These are phyloP conservation scores for Fusarium stilboides DNA, from an alignment of 2,329 filamentous ascomycete genomes.

Conservation along the genomic window DNA sequence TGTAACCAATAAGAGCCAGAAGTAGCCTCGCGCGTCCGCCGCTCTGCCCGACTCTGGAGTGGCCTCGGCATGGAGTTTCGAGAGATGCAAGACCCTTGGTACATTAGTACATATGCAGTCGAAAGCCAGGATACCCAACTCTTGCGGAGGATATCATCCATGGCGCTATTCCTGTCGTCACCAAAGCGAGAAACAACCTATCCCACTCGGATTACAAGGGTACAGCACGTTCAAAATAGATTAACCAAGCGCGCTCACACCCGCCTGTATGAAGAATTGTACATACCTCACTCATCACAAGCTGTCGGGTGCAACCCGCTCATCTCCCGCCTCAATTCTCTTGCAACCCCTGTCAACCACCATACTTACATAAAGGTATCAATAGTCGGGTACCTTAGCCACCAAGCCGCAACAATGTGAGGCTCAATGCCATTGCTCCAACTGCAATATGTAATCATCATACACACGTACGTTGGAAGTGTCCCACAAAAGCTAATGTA, in stretches of 20 bases:
- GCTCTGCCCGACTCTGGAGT: conserved; percentile 4
- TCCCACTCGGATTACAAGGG: not conserved
- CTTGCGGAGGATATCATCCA: conserved; percentile 7
- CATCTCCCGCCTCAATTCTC: conserved; percentile 1
- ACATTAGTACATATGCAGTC: conserved; percentile 16
- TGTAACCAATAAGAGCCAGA: conserved; percentile 23
- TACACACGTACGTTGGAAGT: conserved; percentile 12
- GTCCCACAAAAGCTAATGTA: conserved; percentile 20
- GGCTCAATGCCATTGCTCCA: conserved; percentile 23
- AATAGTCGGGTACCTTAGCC: conserved; percentile 24
- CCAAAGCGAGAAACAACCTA: not conserved
- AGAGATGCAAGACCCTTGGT: conserved; percentile 21
- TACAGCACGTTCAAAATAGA: not conserved
- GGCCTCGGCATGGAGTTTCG: conserved; percentile 7
- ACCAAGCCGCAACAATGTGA: conserved; percentile 11
- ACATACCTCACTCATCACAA: conserved; percentile 13
- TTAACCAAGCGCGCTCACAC: conserved; percentile 15
- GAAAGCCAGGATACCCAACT: not conserved
- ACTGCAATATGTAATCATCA: conserved; percentile 9
- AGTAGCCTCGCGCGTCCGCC: conserved; percentile 19
- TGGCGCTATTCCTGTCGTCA: not conserved
- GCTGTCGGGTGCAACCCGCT: not conserved
- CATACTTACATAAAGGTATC: conserved; percentile 6
- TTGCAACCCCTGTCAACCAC: conserved; percentile 2
- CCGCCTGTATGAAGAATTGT: conserved; percentile 1